A percentile compares a stretch with the other conserved stretches of the same genome.
These are phyloP conservation scores for Candida labiduridarum DNA, from an alignment of 1,139 yeast species.

Conservation along the genomic window DNA sequence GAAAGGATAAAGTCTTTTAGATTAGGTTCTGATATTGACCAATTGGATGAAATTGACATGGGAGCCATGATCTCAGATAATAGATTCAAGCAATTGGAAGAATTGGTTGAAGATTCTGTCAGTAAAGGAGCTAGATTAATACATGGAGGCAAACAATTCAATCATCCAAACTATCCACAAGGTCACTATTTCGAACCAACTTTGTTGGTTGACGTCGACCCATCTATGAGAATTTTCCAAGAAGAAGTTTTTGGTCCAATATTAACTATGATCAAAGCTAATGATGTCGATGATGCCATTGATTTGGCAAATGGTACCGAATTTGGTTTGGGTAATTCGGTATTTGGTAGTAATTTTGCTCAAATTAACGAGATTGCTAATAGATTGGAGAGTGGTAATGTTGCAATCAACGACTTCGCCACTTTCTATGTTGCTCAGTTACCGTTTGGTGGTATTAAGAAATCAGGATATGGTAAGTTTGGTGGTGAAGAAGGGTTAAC, in stretches of 20 bases:
- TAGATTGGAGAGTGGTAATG: slow-evolving; percentile 77
- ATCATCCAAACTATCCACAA: slow-evolving; percentile 90
- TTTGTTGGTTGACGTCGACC: slow-evolving; percentile 75
- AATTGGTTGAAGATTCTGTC: slow-evolving; percentile 72
- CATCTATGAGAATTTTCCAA: slow-evolving; percentile 76
- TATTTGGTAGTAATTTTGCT: slow-evolving; percentile 66
- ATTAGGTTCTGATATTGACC: slow-evolving; percentile 90
- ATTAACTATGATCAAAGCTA: slow-evolving; percentile 74
- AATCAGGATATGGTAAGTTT: slow-evolving; percentile 94
- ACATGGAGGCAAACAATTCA: slow-evolving; percentile 75
- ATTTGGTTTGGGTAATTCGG: slow-evolving; percentile 89
- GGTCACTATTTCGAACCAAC: slow-evolving; percentile 95
- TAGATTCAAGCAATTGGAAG: slow-evolving; percentile 68
- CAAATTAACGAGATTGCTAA: slow-evolving; percentile 66
- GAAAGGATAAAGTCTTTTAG: slow-evolving; percentile 64
- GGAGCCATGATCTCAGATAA: slow-evolving; percentile 90
- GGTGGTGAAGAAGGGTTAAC: slow-evolving; percentile 96
- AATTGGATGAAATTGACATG: slow-evolving; percentile 86
- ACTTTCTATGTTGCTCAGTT: slow-evolving; percentile 92
- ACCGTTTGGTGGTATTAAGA: slow-evolving; percentile 93
- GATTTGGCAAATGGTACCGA: slow-evolving; percentile 83
- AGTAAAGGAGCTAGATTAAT: slow-evolving; percentile 76
- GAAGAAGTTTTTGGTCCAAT: slow-evolving; percentile 95
- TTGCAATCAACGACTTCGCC: slow-evolving; percentile 96
- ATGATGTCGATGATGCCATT: slow-evolving; percentile 65